Conservation (phyloP, 768 basidiomycete species). For the Grammothele lineata region DNA sequence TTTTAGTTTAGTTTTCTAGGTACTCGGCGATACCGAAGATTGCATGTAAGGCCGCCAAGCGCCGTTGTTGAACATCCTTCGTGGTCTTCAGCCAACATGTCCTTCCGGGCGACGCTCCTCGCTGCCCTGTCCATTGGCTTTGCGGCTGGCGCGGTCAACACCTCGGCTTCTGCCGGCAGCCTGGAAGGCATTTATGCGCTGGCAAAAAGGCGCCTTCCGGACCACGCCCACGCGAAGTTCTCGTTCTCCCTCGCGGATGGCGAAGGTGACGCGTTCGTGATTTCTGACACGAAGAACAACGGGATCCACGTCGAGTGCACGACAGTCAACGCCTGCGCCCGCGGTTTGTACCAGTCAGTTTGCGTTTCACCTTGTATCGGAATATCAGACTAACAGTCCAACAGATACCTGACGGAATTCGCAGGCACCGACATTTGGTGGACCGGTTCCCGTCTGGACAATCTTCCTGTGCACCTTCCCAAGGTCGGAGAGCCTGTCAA, state of each 20-base stretch:
- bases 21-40: too few species aligned
- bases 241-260: constrained; percentile 25
- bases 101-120: too few species aligned
- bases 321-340: constrained; percentile 33
- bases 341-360: constrained; percentile 35
- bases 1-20: too few species aligned
- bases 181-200: constrained; percentile 32
- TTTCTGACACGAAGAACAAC: constrained; percentile 24
- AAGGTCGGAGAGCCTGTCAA: constrained; percentile 28
- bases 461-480: constrained; percentile 29
- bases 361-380: background rate
- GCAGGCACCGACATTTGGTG: constrained; percentile 40
- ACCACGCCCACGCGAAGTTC: constrained; percentile 29
- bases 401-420: constrained; percentile 33
- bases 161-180: too few species aligned
- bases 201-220: constrained; percentile 32
- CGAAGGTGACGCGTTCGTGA: constrained; percentile 28
- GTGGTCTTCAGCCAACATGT: too few species aligned
- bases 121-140: constrained; percentile 4
- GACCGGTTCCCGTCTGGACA: constrained; percentile 36
- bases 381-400: too few species aligned
- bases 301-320: constrained; percentile 32
- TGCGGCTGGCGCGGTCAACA: background rate
- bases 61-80: too few species aligned
- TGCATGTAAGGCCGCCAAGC: too few species aligned